Base-by-base conservation (phyloP, 2,329 filamentous ascomycete species). In the Pseudogymnoascus sp. region DNA sequence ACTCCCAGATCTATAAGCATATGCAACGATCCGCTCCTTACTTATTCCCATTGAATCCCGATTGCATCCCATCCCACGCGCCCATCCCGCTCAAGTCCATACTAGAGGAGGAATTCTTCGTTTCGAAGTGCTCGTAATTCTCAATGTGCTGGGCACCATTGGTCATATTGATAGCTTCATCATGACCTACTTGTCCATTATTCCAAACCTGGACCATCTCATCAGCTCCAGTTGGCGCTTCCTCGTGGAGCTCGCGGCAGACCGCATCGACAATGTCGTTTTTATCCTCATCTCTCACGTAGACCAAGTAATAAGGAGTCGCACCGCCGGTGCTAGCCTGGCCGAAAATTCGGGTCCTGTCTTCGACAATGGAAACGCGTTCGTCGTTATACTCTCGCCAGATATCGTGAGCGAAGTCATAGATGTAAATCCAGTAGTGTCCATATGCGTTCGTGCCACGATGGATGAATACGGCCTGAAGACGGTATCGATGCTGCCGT, bases 311-410 rank as follows among this genome's bases (percentile, higher is more conserved):
- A 72, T 91, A 92, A 1, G 91, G 91, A 59, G 91, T 93, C 3
- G 91, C 90, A 75, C 77, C 87, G 76, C 67, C 74, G 74, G 9
- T 78, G 82, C 65, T 84, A 86, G 59, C 90, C 80, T 65, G 84
- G 23, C 84, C 80, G 67, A 95, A 87, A 42, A 96, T 90, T 60
- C 88, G 84, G 14, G 80, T 79, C 6, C 83, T 80, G 69, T 90
- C 83, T 12, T 80, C 78, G 25, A 86, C 82, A 66, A 90, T 85
- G 2, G 84, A 87, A 23, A 99, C 92, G 14, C 82, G 82, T 62
- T 88, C 88, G 71, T 99, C 95, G 73, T 99, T 99, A 80, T 97
- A 99, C 71, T 90, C 91, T 63, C 92, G 88, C 93, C 95, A 99
- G 18, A 93, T 79, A 37, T 86, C 78, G 56, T 85, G 84, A 67